Evolutionary conservation across 345 rosid genomes (phyloP), one percentile per base, ranked within the genome.

Genomic region (Theobroma cacao): DNA sequence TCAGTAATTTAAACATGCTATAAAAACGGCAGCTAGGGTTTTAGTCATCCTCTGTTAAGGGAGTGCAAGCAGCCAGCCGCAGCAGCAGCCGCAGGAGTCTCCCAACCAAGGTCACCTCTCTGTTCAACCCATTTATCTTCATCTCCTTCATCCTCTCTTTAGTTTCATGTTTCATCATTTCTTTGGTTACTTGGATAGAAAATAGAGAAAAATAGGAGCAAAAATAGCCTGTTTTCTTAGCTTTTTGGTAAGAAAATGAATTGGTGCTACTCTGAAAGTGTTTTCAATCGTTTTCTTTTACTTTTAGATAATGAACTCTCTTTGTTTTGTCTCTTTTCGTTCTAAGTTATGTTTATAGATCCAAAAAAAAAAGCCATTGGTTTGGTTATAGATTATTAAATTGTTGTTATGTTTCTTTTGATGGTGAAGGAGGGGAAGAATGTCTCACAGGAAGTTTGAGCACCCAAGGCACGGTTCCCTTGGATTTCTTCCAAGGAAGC

Each of bases 391-490:
- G 22, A 24, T 47, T 74, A 7, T 38, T 72, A 24, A 40, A 40
- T 40, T 62, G 0, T 28, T 17, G 3, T 20, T 14, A 15, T 60
- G 17, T 22, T 43, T 28, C 45, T 22, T 55, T 63, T 11, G 28
- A 45, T 14, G 58, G 66, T 24, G 69, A 43, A 73, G 84, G 66
- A 71, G 80, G 73, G 63, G 83, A 75, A 85, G 78, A 74, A 93
- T 93, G 98, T 93, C 98, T 82, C 98, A 93, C 90, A 81, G 97
- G 85, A 93, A 93, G 90, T 93, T 93, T 86, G 98, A 93, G 89
- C 98, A 93, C 85, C 98, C 98, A 22, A 90, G 98, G 78, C 98
- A 93, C 28, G 98, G 98, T 22, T 93, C 97, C 81, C 91, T 93
- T 50, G 98, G 98, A 79, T 93, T 93, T 79, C 93, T 93, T 73